These are phyloP conservation scores for Austroboletus novae-zelandiae DNA, from an alignment of 1,284 basidiomycete species.

Conservation along the genomic window DNA sequence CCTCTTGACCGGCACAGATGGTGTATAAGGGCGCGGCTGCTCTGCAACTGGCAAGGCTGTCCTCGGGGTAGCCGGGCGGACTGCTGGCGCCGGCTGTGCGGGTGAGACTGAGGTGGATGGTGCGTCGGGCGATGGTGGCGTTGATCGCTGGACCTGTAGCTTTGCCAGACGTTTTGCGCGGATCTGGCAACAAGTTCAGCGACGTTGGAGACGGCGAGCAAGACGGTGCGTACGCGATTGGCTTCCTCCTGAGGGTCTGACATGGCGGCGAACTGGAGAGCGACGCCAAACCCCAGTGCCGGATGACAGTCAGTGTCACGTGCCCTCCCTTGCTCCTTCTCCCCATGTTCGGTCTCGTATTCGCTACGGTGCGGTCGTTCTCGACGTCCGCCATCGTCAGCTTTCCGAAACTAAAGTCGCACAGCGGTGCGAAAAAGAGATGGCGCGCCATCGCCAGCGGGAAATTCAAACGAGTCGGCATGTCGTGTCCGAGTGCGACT, in stretches of 20 bases:
- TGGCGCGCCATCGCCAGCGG: slow-evolving; percentile 70
- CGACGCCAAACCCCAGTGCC: neutral
- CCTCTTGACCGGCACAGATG: slow-evolving; percentile 43
- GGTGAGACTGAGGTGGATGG: slow-evolving; percentile 16
- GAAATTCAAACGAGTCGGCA: slow-evolving; percentile 73
- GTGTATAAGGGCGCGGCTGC: slow-evolving; percentile 25
- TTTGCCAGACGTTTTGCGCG: slow-evolving; percentile 85
- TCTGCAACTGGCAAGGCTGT: slow-evolving; percentile 29
- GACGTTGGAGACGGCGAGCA: neutral
- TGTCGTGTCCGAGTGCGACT: neutral
- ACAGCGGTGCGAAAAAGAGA: slow-evolving; percentile 78
- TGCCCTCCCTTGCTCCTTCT: slow-evolving; percentile 10
- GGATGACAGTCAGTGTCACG: slow-evolving; percentile 13
- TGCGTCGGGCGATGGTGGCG: slow-evolving; percentile 31
- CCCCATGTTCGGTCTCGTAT: slow-evolving; percentile 14
- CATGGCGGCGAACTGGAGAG: slow-evolving; percentile 34
- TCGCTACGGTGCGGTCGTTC: slow-evolving; percentile 34
- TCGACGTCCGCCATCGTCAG: slow-evolving; percentile 44
- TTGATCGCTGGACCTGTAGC: slow-evolving; percentile 50
- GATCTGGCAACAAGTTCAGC: slow-evolving; percentile 51
- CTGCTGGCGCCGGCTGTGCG: slow-evolving; percentile 25
- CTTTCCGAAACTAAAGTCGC: slow-evolving; percentile 72
- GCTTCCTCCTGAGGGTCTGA: slow-evolving; percentile 70
- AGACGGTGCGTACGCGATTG: slow-evolving; percentile 54
- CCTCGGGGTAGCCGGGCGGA: slow-evolving; percentile 33